phyloP scores from a whole-genome alignment of 1,284 basidiomycete species.

The Kalmanozyma brasiliensis region DNA sequence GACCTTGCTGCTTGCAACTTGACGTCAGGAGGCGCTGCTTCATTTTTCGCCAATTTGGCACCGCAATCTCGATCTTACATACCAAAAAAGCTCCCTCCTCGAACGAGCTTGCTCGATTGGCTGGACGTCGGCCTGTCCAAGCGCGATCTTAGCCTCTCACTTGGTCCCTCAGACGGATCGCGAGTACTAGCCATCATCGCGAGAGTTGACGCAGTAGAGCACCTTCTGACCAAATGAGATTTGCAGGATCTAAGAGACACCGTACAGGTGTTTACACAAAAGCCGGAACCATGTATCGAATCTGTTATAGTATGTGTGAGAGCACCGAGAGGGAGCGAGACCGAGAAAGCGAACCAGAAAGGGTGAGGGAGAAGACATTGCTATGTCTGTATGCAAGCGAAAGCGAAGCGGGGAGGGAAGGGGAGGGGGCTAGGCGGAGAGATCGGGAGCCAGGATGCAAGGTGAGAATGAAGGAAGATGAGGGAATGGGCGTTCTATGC shows the following conservation, averaged over 20 bases:
- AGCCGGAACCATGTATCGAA: conserved; percentile 19
- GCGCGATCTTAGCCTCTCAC: no score
- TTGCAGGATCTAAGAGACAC: conserved; percentile 21
- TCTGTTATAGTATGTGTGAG: conserved; percentile 14
- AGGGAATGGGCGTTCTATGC: conserved; percentile 3
- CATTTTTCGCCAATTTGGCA: no score
- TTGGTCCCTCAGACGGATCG: no score
- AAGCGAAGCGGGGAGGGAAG: not conserved
- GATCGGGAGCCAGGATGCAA: no score
- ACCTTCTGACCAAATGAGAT: conserved; percentile 6
- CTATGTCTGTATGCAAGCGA: not conserved
- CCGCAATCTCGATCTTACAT: no score
- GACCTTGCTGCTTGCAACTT: no score
- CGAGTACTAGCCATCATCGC: conserved; percentile 1
- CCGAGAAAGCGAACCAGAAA: not conserved
- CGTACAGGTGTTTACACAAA: conserved; percentile 29
- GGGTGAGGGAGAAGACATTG: not conserved
- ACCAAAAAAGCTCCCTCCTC: no score
- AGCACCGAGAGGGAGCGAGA: not conserved
- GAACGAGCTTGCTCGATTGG: no score
- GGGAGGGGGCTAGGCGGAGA: no score
- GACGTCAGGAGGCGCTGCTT: no score
- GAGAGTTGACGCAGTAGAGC: not conserved
- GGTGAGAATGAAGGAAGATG: no score
- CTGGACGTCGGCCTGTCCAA: no score